Evolutionary conservation across 495 filamentous ascomycete species (phyloP), one percentile per base, ranked within the genome.

Genomic region (Penicillium soppii): DNA sequence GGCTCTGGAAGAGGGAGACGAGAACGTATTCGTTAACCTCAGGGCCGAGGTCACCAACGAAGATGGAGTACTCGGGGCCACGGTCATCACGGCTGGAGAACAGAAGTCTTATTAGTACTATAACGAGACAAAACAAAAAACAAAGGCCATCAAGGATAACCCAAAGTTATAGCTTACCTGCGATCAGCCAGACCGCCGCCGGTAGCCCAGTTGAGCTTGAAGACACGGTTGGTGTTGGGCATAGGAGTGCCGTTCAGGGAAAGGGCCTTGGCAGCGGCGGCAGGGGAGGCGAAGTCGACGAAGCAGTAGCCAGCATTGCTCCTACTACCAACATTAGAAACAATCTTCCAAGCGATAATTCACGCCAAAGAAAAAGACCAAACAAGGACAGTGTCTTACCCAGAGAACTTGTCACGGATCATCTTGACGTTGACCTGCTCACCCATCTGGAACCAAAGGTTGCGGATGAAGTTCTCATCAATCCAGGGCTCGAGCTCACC

Each of bases 271-370:
- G 84, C 85, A 25, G 94, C 94, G 53, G 91, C 91, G 16, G 88
- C 89, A 4, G 92, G 77, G 61, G 77, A 86, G 42, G 83, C 56
- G 63, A 99, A 99, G 67, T 99, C 94, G 58, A 97, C 88, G 72
- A 99, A 99, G 74, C 94, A 99, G 71, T 99, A 99, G 41, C 94
- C 94, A 49, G 94, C 94, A 70, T 96, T 97, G 60, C 94, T 97
- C 70, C 74, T 85, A 71, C 67, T 73, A 71, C 65, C 71, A 70
- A 65, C 61, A 77, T 76, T 79, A 73, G 76, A 68, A 68, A 67
- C 58, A 52, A 55, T 46, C 58, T 61, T 51, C 39, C 0, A 10
- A 10, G 9, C 25, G 2, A 23, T 10, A 26, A 36, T 44, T 52
- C 10, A 10, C 13, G 29, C 5, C 25, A 27, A 5, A 9, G 25